A percentile compares a stretch with the other conserved stretches of the same genome.
These are phyloP conservation scores for Termitomyces sp. DNA, from an alignment of 768 basidiomycete genomes.

Conservation along the genomic window DNA sequence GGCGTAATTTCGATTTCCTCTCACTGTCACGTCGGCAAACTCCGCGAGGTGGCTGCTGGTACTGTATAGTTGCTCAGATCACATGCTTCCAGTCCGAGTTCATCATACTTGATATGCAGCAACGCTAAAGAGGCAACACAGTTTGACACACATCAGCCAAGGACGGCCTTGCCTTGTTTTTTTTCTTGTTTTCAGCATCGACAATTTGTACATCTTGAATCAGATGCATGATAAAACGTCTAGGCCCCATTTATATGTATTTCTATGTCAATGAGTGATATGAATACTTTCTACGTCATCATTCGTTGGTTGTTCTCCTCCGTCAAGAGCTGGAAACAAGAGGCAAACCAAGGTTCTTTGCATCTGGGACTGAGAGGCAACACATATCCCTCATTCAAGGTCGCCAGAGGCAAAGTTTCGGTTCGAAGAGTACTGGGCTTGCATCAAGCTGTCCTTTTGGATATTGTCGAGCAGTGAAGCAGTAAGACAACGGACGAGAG, in stretches of 20 bases:
- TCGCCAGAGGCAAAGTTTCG: not conserved
- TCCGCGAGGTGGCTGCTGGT: constrained; percentile 28
- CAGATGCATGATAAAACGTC: no score
- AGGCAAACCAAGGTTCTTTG: not conserved
- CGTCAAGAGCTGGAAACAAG: not conserved
- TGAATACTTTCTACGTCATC: no score
- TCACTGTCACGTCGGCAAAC: constrained; percentile 22
- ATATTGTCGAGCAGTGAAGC: not conserved
- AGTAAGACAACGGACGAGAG: not conserved
- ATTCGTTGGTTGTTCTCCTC: not conserved
- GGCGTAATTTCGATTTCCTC: constrained; percentile 18
- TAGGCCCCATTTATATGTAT: no score
- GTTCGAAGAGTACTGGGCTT: not conserved
- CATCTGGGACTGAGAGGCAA: not conserved
- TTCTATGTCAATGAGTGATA: no score
- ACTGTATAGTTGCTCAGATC: constrained; percentile 33
- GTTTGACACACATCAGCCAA: no score
- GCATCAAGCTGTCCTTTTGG: not conserved
- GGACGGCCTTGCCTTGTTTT: no score
- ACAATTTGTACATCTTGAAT: no score
- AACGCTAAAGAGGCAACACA: no score
- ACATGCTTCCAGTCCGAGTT: not conserved
- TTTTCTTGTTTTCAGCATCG: no score
- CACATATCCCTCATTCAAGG: not conserved
- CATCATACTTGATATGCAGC: no score